These are phyloP conservation scores for Auricularia cornea DNA, from an alignment of 768 basidiomycete species.

Conservation along the genomic window DNA sequence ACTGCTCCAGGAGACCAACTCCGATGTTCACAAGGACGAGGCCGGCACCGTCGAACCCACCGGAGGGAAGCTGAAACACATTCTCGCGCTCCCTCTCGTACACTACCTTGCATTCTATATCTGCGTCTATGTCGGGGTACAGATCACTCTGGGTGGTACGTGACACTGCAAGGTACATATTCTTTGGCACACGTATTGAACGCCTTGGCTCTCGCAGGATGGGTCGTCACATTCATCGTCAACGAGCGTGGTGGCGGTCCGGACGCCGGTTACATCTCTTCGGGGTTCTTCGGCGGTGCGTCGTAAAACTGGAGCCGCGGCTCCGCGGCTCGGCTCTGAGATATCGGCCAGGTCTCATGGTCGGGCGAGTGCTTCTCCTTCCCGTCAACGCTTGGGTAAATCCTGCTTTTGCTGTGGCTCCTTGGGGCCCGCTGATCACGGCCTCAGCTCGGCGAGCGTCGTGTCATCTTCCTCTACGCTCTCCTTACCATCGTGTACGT, in stretches of 20 bases:
- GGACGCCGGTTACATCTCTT: slow-evolving; percentile 47
- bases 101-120: slow-evolving; percentile 12
- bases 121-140: slow-evolving; percentile 12
- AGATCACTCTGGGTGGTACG: slow-evolving; percentile 13
- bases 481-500: slow-evolving; percentile 30
- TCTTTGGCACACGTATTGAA: no score
- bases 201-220: slow-evolving; percentile 37
- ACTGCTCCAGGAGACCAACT: neutral
- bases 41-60: neutral
- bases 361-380: neutral
- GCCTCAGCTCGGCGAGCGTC: slow-evolving; percentile 30
- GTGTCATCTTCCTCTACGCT: slow-evolving; percentile 29
- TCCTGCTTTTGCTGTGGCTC: neutral
- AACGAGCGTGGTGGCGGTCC: slow-evolving; percentile 37
- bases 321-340: no score
- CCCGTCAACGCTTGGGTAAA: neutral
- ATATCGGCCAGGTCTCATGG: neutral
- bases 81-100: slow-evolving; percentile 5
- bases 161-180: neutral
- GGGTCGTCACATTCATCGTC: slow-evolving; percentile 59
- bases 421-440: no score
- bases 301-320: neutral
- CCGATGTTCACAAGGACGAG: neutral
- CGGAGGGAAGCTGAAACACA: slow-evolving; percentile 4
- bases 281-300: slow-evolving; percentile 13